Evolutionary conservation across 2,329 filamentous ascomycete species (phyloP).

Genomic region (Aspergillus tanneri): DNA sequence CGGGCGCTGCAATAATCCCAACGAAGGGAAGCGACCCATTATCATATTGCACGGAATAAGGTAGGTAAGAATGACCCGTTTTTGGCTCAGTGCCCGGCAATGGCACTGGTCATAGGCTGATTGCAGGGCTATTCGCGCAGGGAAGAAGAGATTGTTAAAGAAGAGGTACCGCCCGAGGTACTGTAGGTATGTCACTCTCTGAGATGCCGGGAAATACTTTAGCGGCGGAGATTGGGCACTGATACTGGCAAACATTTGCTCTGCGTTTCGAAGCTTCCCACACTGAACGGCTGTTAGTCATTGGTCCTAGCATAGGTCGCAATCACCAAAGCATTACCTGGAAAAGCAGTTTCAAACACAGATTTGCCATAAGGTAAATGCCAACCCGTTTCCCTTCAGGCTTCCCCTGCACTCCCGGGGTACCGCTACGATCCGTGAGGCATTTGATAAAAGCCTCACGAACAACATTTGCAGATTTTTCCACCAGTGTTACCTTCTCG

Average conservation of each 20-base stretch:
- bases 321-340: constrained; percentile 52
- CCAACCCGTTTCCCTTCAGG: constrained; percentile 83
- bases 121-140: constrained; percentile 72
- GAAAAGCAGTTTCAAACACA: constrained; percentile 84
- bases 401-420: constrained; percentile 57
- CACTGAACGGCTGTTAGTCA: constrained; percentile 52
- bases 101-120: constrained; percentile 77
- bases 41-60: constrained; percentile 81
- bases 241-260: constrained; percentile 87
- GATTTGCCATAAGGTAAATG: constrained; percentile 88
- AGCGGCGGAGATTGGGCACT: constrained; percentile 78
- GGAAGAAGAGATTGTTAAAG: constrained; percentile 76
- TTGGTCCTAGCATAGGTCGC: neutral
- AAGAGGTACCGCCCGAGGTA: constrained; percentile 91
- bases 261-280: constrained; percentile 76
- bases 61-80: constrained; percentile 76
- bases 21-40: constrained; percentile 76
- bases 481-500: constrained; percentile 74
- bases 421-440: constrained; percentile 73
- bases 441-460: constrained; percentile 90
- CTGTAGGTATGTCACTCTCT: constrained; percentile 90
- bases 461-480: constrained; percentile 83
- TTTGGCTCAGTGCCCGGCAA: constrained; percentile 60
- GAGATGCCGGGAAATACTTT: constrained; percentile 75
- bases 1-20: constrained; percentile 63